A percentile compares a stretch with the other conserved stretches of the same genome.
phyloP scores from a whole-genome alignment of 257 asterid genomes.

The Forsythia viridissima region DNA sequence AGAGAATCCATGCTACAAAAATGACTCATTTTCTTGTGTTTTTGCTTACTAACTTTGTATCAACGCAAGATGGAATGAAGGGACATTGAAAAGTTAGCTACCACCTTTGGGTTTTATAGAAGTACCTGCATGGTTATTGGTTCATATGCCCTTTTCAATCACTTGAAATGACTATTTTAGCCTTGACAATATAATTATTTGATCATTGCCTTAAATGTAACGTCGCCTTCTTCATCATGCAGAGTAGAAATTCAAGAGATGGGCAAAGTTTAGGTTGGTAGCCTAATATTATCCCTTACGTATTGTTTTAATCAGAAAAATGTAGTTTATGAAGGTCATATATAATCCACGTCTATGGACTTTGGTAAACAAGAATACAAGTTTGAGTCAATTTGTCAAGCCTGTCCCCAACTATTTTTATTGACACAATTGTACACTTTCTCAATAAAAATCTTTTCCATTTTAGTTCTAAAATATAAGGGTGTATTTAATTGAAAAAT shows the following conservation, averaged over 20 bases:
- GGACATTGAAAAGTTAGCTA: conserved; percentile 56
- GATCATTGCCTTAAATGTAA: conserved; percentile 21
- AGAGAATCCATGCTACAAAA: conserved; percentile 7
- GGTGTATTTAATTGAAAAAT: too few relatives aligned
- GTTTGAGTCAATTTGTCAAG: conserved; percentile 38
- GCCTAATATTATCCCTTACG: conserved; percentile 62
- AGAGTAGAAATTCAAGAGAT: conserved; percentile 32
- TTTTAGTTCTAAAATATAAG: too few relatives aligned
- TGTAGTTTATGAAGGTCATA: neutral
- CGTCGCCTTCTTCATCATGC: conserved; percentile 11
- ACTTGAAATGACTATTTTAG: conserved; percentile 28
- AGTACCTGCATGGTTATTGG: conserved; percentile 40
- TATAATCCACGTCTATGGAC: conserved; percentile 28
- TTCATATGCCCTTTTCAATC: conserved; percentile 51
- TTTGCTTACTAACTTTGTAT: conserved; percentile 35
- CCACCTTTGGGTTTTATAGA: conserved; percentile 38
- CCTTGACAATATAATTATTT: conserved; percentile 32
- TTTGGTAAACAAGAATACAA: conserved; percentile 39
- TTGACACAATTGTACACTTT: neutral
- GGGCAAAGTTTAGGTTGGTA: conserved; percentile 57
- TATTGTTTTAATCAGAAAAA: conserved; percentile 13
- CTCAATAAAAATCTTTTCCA: neutral
- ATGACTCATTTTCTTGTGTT: conserved; percentile 31
- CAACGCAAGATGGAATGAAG: conserved; percentile 49
- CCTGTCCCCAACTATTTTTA: conserved; percentile 49